phyloP scores from a whole-genome alignment of 371 early-diverging fungal species.

The Smittium culicis region DNA sequence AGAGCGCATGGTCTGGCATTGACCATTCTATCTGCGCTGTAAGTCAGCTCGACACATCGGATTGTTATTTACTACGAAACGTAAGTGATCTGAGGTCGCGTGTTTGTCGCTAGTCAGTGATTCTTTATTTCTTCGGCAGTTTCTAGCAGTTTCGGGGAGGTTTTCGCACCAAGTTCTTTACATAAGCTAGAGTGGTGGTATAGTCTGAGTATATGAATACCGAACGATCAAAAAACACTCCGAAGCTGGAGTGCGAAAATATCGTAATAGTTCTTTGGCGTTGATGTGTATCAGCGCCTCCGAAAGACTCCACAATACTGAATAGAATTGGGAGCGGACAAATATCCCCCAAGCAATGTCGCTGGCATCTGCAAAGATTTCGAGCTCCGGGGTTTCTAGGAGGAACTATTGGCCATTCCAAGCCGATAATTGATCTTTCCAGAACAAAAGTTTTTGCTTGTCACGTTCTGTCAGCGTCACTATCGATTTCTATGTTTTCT shows the following conservation, averaged over 20 bases:
- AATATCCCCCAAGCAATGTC: neutral
- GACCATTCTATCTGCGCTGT: neutral
- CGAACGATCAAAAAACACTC: neutral
- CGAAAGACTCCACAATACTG: neutral
- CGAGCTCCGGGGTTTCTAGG: neutral
- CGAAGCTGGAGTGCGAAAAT: neutral
- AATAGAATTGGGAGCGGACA: neutral
- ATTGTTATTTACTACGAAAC: neutral
- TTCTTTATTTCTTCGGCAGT: neutral
- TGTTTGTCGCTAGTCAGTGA: neutral
- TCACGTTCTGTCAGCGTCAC: neutral
- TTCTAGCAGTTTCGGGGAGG: neutral
- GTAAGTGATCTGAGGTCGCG: neutral
- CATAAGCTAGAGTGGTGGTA: neutral
- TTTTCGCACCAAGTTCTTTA: neutral
- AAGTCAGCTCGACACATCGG: neutral
- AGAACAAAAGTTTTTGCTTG: neutral
- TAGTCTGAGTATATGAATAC: neutral
- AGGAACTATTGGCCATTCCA: neutral
- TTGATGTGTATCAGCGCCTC: neutral
- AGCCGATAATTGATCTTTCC: neutral
- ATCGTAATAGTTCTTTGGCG: neutral
- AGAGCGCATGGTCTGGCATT: neutral
- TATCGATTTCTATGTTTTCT: neutral
- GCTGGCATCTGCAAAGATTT: neutral